Evolutionary conservation across 2,329 filamentous ascomycete genomes (phyloP), one percentile per base, ranked within the genome.

Genomic region (Penicillium fuscoglaucum): DNA sequence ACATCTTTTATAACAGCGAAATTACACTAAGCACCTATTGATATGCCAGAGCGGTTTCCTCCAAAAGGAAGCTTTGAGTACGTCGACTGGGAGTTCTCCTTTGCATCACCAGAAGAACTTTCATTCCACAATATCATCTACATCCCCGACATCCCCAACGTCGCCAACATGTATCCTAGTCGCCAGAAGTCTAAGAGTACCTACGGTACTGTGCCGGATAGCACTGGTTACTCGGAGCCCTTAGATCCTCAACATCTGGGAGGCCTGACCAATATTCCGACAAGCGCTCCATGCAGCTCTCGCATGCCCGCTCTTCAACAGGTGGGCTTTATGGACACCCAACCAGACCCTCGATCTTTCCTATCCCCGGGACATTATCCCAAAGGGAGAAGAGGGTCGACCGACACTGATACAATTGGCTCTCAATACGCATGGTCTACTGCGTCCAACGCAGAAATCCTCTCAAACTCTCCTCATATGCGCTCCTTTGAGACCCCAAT

Each of bases 341-440:
- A 58, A 28, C n/a, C 59, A 28, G 59, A 66, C 8, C 52, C 51
- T 17, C 44, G 52, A n/a, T 41, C 37, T 6, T 67, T 62, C 43
- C 44, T 67, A 40, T 21, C 52, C 12, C 66, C 63, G 8, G 58
- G 58, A 4, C 45, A 33, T n/a, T 62, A 61, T 58, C 33, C 55
- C 47, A 58, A 63, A 19, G 45, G 58, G 21, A 60, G 54, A 47
- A 59, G 58, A 24, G 61, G 54, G 37, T 63, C 64, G 3, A 41
- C 50, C 21, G 53, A 55, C 28, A 61, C 60, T 44, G 60, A 66
- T 24, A 59, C 61, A n/a, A 31, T 64, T 17, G 55, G 56, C 13
- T 68, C 66, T 52, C 49, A 62, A n/a, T 66, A 59, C 24, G 56
- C 63, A 13, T 68, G 63, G 63, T 66, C 66, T 5, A 61, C 49